These are phyloP conservation scores for Moricandia arvensis DNA, from an alignment of 345 rosid species.

Conservation along the genomic window DNA sequence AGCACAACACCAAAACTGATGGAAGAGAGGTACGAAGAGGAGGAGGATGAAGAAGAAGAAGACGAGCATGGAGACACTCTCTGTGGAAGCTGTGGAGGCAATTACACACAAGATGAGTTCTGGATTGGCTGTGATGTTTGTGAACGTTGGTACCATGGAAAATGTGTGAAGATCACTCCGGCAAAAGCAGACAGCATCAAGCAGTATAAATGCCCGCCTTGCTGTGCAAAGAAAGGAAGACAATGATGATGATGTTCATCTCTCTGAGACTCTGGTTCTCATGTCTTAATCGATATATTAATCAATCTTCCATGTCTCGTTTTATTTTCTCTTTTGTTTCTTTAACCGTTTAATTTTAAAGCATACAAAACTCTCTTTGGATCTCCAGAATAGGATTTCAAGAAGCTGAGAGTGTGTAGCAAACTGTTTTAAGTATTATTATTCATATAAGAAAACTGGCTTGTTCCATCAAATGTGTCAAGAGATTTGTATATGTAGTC, in stretches of 20 bases:
- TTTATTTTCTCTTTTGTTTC: background rate
- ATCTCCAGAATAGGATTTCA: conserved; percentile 30
- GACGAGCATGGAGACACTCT: conserved; percentile 74
- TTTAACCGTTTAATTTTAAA: conserved; percentile 24
- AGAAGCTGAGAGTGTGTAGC: conserved; percentile 34
- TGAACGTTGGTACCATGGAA: conserved; percentile 85
- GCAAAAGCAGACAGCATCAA: conserved; percentile 80
- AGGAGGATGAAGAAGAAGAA: conserved; percentile 67
- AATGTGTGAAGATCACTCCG: conserved; percentile 83
- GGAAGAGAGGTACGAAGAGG: conserved; percentile 56
- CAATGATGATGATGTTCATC: conserved; percentile 36
- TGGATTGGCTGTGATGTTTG: conserved; percentile 89
- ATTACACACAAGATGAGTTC: conserved; percentile 74
- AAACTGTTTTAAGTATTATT: conserved; percentile 33
- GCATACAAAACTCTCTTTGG: conserved; percentile 33
- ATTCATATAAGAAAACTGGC: conserved; percentile 23
- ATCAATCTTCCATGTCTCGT: conserved; percentile 13
- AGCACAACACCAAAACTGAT: conserved; percentile 46
- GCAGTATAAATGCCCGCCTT: conserved; percentile 85
- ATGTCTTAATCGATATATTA: conserved; percentile 32
- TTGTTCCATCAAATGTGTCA: conserved; percentile 27
- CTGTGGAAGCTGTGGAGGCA: conserved; percentile 77
- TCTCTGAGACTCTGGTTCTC: conserved; percentile 23
- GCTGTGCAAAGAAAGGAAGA: conserved; percentile 73
- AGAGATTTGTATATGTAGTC: conserved; percentile 17